Evolutionary conservation across 1,139 yeast species (phyloP).

Genomic region (Arxiozyma slooffiae): DNA sequence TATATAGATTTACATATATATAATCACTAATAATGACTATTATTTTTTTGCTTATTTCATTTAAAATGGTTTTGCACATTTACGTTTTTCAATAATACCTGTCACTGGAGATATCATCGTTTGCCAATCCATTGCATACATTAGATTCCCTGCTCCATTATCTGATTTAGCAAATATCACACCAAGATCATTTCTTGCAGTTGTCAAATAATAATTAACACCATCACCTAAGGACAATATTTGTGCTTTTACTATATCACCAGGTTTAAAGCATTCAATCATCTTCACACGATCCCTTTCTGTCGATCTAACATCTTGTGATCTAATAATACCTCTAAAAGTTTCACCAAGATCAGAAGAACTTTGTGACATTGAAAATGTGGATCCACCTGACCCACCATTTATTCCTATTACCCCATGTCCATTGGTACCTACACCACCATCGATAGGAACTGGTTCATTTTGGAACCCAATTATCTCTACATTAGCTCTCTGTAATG

Average conservation of each 20-base stretch:
- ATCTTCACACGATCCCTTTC: slow-evolving; percentile 83
- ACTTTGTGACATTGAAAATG: slow-evolving; percentile 38
- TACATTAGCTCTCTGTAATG: slow-evolving; percentile 60
- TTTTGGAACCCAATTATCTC: slow-evolving; percentile 77
- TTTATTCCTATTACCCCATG: slow-evolving; percentile 37
- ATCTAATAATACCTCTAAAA: slow-evolving; percentile 77
- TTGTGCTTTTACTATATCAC: slow-evolving; percentile 81
- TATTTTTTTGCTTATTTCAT: background rate
- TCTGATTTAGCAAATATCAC: slow-evolving; percentile 76
- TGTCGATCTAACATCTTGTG: slow-evolving; percentile 83
- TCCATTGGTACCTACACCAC: slow-evolving; percentile 61
- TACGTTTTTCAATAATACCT: slow-evolving; percentile 69
- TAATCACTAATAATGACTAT: background rate
- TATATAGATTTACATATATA: slow-evolving; percentile 1
- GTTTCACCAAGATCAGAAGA: slow-evolving; percentile 78
- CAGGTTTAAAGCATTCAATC: slow-evolving; percentile 74
- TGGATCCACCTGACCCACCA: slow-evolving; percentile 50
- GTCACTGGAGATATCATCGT: slow-evolving; percentile 77
- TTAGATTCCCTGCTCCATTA: slow-evolving; percentile 62
- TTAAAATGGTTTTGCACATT: slow-evolving; percentile 83
- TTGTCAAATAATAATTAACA: slow-evolving; percentile 73
- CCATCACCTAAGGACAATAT: slow-evolving; percentile 90
- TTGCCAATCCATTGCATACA: slow-evolving; percentile 95
- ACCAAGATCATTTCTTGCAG: slow-evolving; percentile 87
- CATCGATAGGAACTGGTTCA: slow-evolving; percentile 41